Percentiles rank a stretch among this genome's conserved stretches.
These are phyloP conservation scores for Penicillium sp. DNA, from an alignment of 2,329 filamentous ascomycete species.

Conservation along the genomic window DNA sequence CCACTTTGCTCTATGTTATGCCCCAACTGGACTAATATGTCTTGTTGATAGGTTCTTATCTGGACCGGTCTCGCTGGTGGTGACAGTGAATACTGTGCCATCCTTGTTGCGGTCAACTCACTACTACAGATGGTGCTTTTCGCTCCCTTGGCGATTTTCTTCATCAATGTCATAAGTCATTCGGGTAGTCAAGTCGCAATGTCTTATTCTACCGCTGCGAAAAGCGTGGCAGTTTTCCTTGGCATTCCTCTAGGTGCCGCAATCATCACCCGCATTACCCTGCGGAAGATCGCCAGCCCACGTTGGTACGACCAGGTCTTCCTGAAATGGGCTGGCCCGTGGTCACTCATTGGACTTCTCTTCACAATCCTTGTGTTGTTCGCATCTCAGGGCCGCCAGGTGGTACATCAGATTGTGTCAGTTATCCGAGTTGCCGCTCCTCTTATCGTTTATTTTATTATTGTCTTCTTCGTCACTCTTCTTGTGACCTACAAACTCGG, in stretches of 20 bases:
- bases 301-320: constrained; percentile 62
- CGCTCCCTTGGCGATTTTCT: constrained; percentile 71
- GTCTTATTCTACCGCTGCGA: constrained; percentile 72
- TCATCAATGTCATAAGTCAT: constrained; percentile 71
- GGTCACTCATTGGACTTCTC: constrained; percentile 79
- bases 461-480: too few species aligned
- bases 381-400: constrained; percentile 76
- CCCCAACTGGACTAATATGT: neutral
- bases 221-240: constrained; percentile 82
- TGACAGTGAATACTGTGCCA: constrained; percentile 81
- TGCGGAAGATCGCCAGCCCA: constrained; percentile 62
- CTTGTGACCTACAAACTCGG: too few species aligned
- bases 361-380: constrained; percentile 90
- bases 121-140: constrained; percentile 76
- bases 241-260: constrained; percentile 88
- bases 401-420: constrained; percentile 81
- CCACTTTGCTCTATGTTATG: neutral
- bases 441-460: too few species aligned
- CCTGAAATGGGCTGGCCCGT: constrained; percentile 69
- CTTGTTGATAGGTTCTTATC: constrained; percentile 61
- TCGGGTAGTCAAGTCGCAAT: constrained; percentile 48
- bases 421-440: too few species aligned
- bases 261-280: constrained; percentile 70
- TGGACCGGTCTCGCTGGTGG: constrained; percentile 81
- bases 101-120: constrained; percentile 76